These are phyloP conservation scores for Hypoxylon fuscum DNA, from an alignment of 495 filamentous ascomycete genomes.

Conservation along the genomic window DNA sequence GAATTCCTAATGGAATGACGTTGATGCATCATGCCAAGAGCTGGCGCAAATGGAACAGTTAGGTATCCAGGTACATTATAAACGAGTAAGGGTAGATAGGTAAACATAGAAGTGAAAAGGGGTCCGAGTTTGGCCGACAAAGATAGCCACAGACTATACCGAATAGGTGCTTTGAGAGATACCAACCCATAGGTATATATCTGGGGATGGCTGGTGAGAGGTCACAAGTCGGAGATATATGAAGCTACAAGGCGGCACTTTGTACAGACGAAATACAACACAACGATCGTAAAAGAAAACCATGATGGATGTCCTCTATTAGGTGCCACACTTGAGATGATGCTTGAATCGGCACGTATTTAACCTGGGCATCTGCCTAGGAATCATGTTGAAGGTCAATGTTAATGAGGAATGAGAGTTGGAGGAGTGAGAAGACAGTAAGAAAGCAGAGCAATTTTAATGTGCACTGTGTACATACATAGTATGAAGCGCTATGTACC, in stretches of 20 bases:
- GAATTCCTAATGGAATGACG: slow-evolving; percentile 10
- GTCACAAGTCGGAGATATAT: not conserved
- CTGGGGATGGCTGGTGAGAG: not conserved
- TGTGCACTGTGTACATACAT: too few species aligned
- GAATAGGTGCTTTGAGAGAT: not conserved
- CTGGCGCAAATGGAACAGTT: slow-evolving; percentile 4
- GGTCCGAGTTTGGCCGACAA: slow-evolving; percentile 6
- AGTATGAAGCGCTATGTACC: too few species aligned
- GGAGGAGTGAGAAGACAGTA: not conserved
- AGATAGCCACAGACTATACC: not conserved
- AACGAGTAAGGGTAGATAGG: slow-evolving; percentile 34
- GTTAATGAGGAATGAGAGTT: not conserved
- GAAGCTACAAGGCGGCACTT: slow-evolving; percentile 6
- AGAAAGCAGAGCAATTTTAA: not conserved
- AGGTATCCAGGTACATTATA: slow-evolving; percentile 9
- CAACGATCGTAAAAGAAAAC: not conserved
- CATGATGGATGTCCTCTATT: not conserved
- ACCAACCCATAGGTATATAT: slow-evolving; percentile 2
- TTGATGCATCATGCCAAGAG: slow-evolving; percentile 13
- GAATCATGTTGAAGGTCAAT: too few species aligned
- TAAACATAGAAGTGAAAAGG: slow-evolving; percentile 21
- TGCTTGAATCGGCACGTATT: too few species aligned
- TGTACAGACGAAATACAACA: slow-evolving; percentile 10
- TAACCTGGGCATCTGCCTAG: too few species aligned
- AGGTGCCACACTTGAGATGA: not conserved